These are phyloP conservation scores for Cladosporium sp. DNA, from an alignment of 2,329 filamentous ascomycete genomes.

Conservation along the genomic window DNA sequence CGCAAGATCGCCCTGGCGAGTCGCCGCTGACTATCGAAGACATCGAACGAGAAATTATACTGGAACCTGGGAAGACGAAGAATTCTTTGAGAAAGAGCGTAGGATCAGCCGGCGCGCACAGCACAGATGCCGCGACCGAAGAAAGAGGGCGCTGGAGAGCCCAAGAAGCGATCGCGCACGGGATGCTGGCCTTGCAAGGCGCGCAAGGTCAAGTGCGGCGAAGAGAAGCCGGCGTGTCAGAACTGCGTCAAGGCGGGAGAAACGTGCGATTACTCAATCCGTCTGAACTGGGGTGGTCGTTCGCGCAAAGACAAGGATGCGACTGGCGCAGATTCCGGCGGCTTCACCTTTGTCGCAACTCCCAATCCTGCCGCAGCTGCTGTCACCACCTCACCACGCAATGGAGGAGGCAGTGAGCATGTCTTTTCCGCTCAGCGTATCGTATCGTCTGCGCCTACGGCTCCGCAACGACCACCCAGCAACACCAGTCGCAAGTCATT, in stretches of 20 bases:
- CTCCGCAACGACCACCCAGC: constrained; percentile 18
- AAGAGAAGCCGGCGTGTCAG: constrained; percentile 67
- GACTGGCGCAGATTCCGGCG: constrained; percentile 19
- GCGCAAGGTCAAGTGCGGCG: constrained; percentile 76
- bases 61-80: not conserved
- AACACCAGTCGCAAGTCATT: constrained; percentile 14
- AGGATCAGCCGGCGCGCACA: not conserved
- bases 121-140: constrained; percentile 60
- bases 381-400: constrained; percentile 10
- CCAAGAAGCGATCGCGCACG: constrained; percentile 63
- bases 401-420: constrained; percentile 22
- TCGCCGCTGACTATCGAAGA: not conserved
- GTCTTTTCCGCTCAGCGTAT: constrained; percentile 33
- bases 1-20: not conserved
- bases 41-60: not conserved
- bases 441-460: constrained; percentile 15
- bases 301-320: constrained; percentile 49
- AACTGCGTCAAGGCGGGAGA: constrained; percentile 68
- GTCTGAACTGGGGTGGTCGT: constrained; percentile 75
- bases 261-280: constrained; percentile 74
- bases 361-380: constrained; percentile 13
- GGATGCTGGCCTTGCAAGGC: constrained; percentile 76
- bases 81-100: not conserved
- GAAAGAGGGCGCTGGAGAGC: constrained; percentile 53
- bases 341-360: constrained; percentile 28